Evolutionary conservation across 179 eudicot genomes (phyloP).

Genomic region (Silene coronaria): DNA sequence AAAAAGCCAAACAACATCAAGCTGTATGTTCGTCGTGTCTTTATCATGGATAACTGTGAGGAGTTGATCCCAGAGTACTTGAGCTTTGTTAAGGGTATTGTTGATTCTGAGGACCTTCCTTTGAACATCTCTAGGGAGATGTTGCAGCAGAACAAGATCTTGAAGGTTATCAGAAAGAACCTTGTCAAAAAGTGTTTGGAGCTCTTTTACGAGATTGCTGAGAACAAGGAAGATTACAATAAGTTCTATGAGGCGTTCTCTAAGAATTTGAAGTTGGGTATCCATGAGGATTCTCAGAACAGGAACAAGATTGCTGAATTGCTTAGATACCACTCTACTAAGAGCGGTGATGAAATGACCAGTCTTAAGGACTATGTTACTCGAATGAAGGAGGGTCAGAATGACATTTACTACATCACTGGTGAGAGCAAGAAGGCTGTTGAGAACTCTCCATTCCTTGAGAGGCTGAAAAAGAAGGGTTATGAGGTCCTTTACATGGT

Average conservation of each 20-base stretch:
- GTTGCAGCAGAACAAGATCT: conserved; percentile 67
- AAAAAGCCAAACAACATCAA: conserved; percentile 79
- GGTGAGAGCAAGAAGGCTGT: conserved; percentile 1
- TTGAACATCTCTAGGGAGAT: conserved; percentile 44
- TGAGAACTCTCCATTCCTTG: neutral
- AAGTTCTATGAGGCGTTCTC: conserved; percentile 68
- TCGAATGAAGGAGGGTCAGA: neutral
- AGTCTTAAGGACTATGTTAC: neutral
- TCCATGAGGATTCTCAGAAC: conserved; percentile 66
- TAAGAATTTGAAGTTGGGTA: conserved; percentile 65
- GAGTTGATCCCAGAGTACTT: conserved; percentile 23
- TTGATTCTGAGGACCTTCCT: neutral
- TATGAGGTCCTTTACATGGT: neutral
- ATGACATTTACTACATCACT: neutral
- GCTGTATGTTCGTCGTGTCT: conserved; percentile 80
- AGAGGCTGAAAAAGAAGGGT: neutral
- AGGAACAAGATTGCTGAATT: conserved; percentile 54
- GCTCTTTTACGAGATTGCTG: conserved; percentile 35
- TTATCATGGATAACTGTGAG: conserved; percentile 88
- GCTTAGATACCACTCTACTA: conserved; percentile 28
- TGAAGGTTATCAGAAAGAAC: conserved; percentile 65
- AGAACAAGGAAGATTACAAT: conserved; percentile 50
- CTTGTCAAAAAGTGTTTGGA: conserved; percentile 65
- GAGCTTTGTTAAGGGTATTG: conserved; percentile 12
- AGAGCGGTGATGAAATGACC: neutral